Evolutionary conservation across 805 yeast genomes (phyloP).

Genomic region (Candida ficus): DNA sequence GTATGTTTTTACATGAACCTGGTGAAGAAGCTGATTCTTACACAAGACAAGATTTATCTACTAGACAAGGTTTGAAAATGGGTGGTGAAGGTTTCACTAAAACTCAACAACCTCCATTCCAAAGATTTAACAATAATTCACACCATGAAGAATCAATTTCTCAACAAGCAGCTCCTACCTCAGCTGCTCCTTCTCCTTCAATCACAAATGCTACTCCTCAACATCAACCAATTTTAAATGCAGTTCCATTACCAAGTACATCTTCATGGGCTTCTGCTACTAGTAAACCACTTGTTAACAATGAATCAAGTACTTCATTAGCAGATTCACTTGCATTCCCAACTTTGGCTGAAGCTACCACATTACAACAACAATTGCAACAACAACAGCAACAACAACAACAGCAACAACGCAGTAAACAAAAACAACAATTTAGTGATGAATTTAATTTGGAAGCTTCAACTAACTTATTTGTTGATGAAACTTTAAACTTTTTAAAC

Average conservation of each 20-base stretch:
- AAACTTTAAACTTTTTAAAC: constrained; percentile 38
- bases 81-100: constrained; percentile 28
- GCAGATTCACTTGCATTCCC: constrained; percentile 55
- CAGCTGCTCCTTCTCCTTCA: constrained; percentile 10
- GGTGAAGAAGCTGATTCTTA: constrained; percentile 99
- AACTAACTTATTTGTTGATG: constrained; percentile 44
- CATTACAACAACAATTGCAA: constrained; percentile 27
- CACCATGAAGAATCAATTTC: neutral
- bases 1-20: constrained; percentile 98
- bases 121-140: constrained; percentile 15
- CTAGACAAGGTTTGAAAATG: constrained; percentile 64
- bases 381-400: constrained; percentile 24
- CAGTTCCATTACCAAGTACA: constrained; percentile 60
- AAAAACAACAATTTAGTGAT: constrained; percentile 23
- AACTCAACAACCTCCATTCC: constrained; percentile 19
- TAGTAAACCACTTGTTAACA: constrained; percentile 27
- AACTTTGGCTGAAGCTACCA: constrained; percentile 43
- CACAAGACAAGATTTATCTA: constrained; percentile 81
- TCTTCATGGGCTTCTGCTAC: constrained; percentile 55
- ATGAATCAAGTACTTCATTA: constrained; percentile 27
- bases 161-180: neutral
- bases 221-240: constrained; percentile 22
- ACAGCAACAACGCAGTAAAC: constrained; percentile 24
- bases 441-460: constrained; percentile 36
- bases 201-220: constrained; percentile 9